phyloP scores from a whole-genome alignment of 2,329 filamentous ascomycete species.

The Volutella citrinella region DNA sequence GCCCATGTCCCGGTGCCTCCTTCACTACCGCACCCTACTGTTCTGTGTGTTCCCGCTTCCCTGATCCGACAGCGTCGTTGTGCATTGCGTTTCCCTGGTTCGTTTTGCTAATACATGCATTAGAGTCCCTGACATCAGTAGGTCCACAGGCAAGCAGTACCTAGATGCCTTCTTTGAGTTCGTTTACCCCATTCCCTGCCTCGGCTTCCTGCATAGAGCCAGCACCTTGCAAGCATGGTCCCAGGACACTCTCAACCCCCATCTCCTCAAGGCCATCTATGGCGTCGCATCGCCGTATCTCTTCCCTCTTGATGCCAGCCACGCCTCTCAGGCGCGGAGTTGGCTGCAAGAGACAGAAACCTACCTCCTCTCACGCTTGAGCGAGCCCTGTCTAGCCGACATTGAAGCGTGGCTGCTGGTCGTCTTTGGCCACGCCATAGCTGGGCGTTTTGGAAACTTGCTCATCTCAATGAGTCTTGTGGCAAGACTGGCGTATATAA shows the following conservation, averaged over 20 bases:
- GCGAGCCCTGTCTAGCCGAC: conserved; percentile 15
- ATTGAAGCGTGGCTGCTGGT: conserved; percentile 20
- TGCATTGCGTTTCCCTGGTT: too few species aligned
- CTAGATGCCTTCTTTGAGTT: conserved; percentile 13
- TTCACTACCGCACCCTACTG: too few species aligned
- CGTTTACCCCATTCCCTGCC: conserved; percentile 11
- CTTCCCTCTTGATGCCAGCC: not conserved
- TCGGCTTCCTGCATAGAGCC: conserved; percentile 12
- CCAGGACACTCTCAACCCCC: conserved; percentile 7
- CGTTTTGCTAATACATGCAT: too few species aligned
- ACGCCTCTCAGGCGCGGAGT: not conserved
- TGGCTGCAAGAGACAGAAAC: conserved; percentile 18
- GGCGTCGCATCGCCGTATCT: conserved; percentile 8
- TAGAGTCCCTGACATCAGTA: conserved; percentile 9
- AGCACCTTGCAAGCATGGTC: conserved; percentile 11
- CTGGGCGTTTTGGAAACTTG: conserved; percentile 20
- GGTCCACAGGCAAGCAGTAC: conserved; percentile 6
- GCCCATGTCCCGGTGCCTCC: too few species aligned
- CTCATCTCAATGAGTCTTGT: conserved; percentile 14
- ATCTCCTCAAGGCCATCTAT: conserved; percentile 6
- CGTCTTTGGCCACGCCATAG: conserved; percentile 16
- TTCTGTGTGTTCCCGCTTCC: too few species aligned
- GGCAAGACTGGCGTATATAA: conserved; percentile 16
- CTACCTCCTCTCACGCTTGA: conserved; percentile 9
- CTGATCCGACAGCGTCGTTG: too few species aligned